Evolutionary conservation across 768 basidiomycete genomes (phyloP), one percentile per base, ranked within the genome.

Genomic region (Podaxis sp.): DNA sequence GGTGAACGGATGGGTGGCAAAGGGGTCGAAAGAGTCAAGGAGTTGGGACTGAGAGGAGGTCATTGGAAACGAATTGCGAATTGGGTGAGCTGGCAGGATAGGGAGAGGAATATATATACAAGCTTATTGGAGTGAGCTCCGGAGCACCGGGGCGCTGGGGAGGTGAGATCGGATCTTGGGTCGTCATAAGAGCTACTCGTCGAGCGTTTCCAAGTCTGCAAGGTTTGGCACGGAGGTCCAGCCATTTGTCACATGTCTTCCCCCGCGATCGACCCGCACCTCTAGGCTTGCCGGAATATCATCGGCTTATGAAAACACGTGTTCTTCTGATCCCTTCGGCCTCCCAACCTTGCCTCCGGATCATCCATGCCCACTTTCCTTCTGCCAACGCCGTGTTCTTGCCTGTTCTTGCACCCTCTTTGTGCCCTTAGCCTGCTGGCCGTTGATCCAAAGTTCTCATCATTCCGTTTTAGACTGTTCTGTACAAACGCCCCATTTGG

Each of bases 1-100:
- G 38, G 83, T 86, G 77, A 87, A 88, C 9, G 85, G 83, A 70
- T 87, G 84, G 19, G 77, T 78, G 22, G 80, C 82, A 68, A 82
- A 82, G 43, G 85, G 85, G 75, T 87, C 76, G 67, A 87, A 87
- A 24, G 82, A 81, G 22, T 75, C 72, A 66, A 77, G 75, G 9
- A 75, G 63, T 1, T 73, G 68, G 54, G 75, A 75, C 40, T 68
- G 72, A 1, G 74, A 58, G 22, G 59, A 63, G 58, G 55, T 15
- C 57, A 50, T 49, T 61, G 57, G 25, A 51, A 59, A 54, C 40
- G 52, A 50, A 24, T 43, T 59, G 49, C 46, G 63, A 49, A 59
- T 63, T 63, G 60, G 55, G 61, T 53, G 61, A 15, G 8, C 36
- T 27, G n/a, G n/a, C 19, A 25, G 27, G 37, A 19, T 19, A 19